phyloP scores from a whole-genome alignment of 2,329 filamentous ascomycete genomes.

The Neobulgaria alba region DNA sequence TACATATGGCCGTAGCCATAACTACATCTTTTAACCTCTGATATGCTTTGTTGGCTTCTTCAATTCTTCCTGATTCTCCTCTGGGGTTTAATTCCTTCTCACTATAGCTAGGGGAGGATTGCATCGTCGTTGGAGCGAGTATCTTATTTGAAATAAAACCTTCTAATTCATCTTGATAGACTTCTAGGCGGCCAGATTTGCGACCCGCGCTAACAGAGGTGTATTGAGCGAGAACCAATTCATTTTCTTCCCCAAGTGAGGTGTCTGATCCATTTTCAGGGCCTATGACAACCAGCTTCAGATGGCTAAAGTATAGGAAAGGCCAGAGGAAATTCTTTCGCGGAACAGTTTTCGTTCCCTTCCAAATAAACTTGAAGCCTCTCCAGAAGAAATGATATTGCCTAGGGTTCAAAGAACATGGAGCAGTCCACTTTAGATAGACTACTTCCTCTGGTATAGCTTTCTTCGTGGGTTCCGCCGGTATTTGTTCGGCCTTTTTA shows the following conservation, averaged over 20 bases:
- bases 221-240: constrained; percentile 8
- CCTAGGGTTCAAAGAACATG: constrained; percentile 4
- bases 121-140: not conserved
- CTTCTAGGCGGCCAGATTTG: constrained; percentile 11
- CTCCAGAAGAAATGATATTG: constrained; percentile 11
- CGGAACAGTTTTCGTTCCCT: constrained; percentile 5
- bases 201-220: constrained; percentile 5
- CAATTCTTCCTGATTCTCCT: not conserved
- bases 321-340: not conserved
- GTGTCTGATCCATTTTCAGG: not conserved
- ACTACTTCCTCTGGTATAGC: constrained; percentile 9
- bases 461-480: no score
- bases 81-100: not conserved
- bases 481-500: constrained; percentile 1
- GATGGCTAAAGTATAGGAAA: constrained; percentile 7
- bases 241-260: not conserved
- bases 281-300: constrained; percentile 10
- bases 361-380: constrained; percentile 8
- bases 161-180: constrained; percentile 9
- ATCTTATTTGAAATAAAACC: constrained; percentile 2
- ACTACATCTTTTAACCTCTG: constrained; percentile 10
- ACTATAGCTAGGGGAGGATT: not conserved
- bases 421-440: constrained; percentile 6
- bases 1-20: constrained; percentile 9
- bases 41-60: not conserved